A percentile compares a stretch with the other conserved stretches of the same genome.
Evolutionary conservation across 2,329 filamentous ascomycete species (phyloP).

Genomic region (Talaromyces funiculosus): DNA sequence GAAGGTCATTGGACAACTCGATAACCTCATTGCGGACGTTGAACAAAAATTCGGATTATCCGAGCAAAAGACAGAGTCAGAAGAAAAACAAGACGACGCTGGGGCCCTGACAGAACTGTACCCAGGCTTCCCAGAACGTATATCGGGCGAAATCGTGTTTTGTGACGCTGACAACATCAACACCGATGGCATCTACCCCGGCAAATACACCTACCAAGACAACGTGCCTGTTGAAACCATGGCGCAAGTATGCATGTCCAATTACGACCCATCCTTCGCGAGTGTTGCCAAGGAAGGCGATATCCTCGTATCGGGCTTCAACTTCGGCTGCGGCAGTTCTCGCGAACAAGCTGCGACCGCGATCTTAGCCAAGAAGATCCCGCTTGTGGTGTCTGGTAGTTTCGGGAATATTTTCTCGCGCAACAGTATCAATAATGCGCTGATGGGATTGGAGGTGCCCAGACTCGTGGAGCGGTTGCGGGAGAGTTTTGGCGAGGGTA

Average conservation of each 20-base stretch:
- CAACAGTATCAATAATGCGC: slow-evolving; percentile 36
- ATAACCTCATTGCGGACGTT: slow-evolving; percentile 53
- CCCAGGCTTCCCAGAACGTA: slow-evolving; percentile 77
- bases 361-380: slow-evolving; percentile 73
- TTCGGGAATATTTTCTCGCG: slow-evolving; percentile 79
- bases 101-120: slow-evolving; percentile 59
- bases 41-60: slow-evolving; percentile 43
- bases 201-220: slow-evolving; percentile 90
- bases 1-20: slow-evolving; percentile 63
- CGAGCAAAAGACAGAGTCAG: background rate
- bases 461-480: slow-evolving; percentile 33
- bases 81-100: slow-evolving; percentile 15
- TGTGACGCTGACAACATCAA: slow-evolving; percentile 82
- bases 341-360: slow-evolving; percentile 76
- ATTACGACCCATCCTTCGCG: slow-evolving; percentile 64
- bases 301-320: slow-evolving; percentile 73
- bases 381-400: slow-evolving; percentile 71
- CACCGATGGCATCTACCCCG: slow-evolving; percentile 89
- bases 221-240: slow-evolving; percentile 69
- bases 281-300: slow-evolving; percentile 53
- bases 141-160: slow-evolving; percentile 83
- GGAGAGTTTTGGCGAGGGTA: slow-evolving; percentile 36
- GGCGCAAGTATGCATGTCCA: slow-evolving; percentile 87
- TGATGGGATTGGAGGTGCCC: slow-evolving; percentile 37
- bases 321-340: slow-evolving; percentile 78